These are phyloP conservation scores for Setaria italica DNA, from an alignment of 202 grass and related monocot genomes.

Conservation along the genomic window DNA sequence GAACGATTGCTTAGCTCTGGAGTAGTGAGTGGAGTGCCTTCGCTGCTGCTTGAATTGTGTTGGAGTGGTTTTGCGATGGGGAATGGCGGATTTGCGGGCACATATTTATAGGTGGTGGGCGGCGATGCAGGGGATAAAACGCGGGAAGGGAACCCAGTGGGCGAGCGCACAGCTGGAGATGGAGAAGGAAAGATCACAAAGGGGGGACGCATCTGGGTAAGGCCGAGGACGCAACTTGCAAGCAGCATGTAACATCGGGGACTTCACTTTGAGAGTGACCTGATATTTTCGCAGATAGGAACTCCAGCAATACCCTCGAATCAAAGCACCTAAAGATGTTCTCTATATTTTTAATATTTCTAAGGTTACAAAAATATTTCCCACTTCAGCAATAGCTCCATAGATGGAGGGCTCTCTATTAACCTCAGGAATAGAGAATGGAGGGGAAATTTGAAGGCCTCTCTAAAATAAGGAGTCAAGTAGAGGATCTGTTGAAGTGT, in stretches of 20 bases:
- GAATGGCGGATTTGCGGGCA: background rate
- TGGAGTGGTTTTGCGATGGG: constrained; percentile 20
- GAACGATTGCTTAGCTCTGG: background rate
- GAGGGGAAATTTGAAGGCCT: too few relatives aligned
- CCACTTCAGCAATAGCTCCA: too few relatives aligned
- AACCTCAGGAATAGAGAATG: too few relatives aligned
- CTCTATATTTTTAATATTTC: too few relatives aligned
- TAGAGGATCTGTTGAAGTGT: too few relatives aligned
- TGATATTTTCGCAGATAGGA: background rate
- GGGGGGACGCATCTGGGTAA: constrained; percentile 19
- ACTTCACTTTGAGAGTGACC: constrained; percentile 32
- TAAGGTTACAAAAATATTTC: too few relatives aligned
- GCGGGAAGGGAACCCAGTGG: constrained; percentile 27
- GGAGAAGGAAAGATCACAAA: background rate
- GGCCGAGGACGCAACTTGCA: background rate
- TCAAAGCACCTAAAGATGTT: too few relatives aligned
- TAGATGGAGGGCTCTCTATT: too few relatives aligned
- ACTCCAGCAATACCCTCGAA: too few relatives aligned
- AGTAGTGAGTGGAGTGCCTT: background rate
- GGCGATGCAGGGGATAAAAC: background rate
- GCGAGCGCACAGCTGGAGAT: constrained; percentile 28
- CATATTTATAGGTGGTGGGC: constrained; percentile 49
- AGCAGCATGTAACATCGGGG: background rate
- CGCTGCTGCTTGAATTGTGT: background rate
- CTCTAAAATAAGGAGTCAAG: too few relatives aligned